These are phyloP conservation scores for Populus tremula DNA, from an alignment of 345 rosid species.

Conservation along the genomic window DNA sequence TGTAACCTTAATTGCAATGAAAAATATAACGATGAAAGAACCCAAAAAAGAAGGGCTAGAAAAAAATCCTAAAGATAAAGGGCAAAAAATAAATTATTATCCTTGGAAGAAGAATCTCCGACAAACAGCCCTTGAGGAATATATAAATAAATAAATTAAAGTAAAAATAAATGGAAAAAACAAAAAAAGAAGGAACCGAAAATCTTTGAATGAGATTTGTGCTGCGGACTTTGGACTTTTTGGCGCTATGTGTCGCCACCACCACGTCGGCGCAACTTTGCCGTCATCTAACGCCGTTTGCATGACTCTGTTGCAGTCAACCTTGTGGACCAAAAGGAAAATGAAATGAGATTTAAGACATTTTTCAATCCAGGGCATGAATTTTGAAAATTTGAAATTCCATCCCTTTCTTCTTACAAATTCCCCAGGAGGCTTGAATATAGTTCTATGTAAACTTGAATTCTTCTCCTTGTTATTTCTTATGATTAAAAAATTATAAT, in stretches of 20 bases:
- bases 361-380: neutral
- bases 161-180: neutral
- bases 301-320: too few relatives aligned
- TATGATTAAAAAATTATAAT: too few relatives aligned
- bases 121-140: neutral
- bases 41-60: neutral
- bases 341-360: neutral
- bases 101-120: neutral
- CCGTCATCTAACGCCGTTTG: conserved; percentile 35
- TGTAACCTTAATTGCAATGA: too few relatives aligned
- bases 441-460: neutral
- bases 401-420: too few relatives aligned
- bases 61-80: neutral
- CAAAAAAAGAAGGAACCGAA: neutral
- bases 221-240: neutral
- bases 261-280: conserved; percentile 13
- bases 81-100: neutral
- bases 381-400: neutral
- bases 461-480: neutral
- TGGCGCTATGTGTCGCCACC: conserved; percentile 19
- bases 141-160: neutral
- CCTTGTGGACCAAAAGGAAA: neutral
- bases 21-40: too few relatives aligned
- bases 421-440: neutral
- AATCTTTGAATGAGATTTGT: conserved; percentile 17